Evolutionary conservation across 2,329 filamentous ascomycete genomes (phyloP).

Genomic region (Aspergillus sp.): DNA sequence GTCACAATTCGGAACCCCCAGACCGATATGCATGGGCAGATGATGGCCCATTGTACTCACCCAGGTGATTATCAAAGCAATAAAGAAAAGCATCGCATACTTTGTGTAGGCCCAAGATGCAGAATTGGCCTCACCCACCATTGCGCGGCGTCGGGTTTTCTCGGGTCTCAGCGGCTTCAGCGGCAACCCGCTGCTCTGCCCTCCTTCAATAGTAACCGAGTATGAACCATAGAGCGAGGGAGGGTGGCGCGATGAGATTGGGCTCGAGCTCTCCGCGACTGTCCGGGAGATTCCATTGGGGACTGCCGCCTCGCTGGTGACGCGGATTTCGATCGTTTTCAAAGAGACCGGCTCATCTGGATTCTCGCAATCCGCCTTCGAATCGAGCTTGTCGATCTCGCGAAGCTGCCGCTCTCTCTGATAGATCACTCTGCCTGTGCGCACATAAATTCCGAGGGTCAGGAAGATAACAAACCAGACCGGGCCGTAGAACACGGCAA

Average conservation of each 20-base stretch:
- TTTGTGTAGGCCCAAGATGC: slow-evolving; percentile 42
- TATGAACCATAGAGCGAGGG: slow-evolving; percentile 26
- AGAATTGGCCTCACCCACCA: slow-evolving; percentile 30
- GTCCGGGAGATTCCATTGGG: slow-evolving; percentile 1
- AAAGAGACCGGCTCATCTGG: slow-evolving; percentile 42
- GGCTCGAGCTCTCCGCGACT: slow-evolving; percentile 5
- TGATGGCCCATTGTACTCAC: slow-evolving; percentile 16
- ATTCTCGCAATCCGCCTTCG: slow-evolving; percentile 45
- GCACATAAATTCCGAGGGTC: slow-evolving; percentile 42
- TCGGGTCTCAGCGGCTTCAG: slow-evolving; percentile 9
- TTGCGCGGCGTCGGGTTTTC: slow-evolving; percentile 15
- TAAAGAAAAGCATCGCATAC: slow-evolving; percentile 41
- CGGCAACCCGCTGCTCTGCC: slow-evolving; percentile 1
- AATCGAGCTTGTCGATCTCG: slow-evolving; percentile 52
- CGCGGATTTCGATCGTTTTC: slow-evolving; percentile 64
- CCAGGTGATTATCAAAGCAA: slow-evolving; percentile 45
- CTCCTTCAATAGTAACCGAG: slow-evolving; percentile 32
- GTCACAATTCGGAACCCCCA: neutral
- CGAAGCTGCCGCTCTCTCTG: slow-evolving; percentile 62
- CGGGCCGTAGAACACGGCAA: slow-evolving; percentile 68
- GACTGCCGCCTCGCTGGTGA: slow-evolving; percentile 54
- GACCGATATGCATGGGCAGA: neutral
- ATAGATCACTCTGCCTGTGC: slow-evolving; percentile 40
- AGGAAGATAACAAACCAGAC: slow-evolving; percentile 43
- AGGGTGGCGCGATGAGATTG: neutral